Evolutionary conservation across 2,329 filamentous ascomycete species (phyloP), one percentile per base, ranked within the genome.

Genomic region (Aspergillus uvarum): DNA sequence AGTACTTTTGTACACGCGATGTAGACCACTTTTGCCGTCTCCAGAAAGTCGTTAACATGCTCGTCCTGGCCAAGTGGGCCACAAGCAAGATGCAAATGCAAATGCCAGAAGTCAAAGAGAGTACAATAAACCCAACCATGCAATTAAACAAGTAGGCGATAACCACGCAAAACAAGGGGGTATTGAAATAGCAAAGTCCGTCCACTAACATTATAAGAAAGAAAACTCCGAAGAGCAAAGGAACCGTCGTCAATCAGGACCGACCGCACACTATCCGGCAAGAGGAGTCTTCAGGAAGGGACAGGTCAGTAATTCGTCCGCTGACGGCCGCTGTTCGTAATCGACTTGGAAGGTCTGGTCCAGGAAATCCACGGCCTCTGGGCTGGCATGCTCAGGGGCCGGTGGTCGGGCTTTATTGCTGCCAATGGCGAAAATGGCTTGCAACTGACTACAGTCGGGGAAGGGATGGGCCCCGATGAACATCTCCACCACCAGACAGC

Each of bases 381-480:
- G 85, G 69, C 91, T 95, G 12, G 92, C 92, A 67, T 89, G 86
- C 12, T 96, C 91, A 0, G 95, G 95, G 58, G 96, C 90, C 16
- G 91, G 93, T 0, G 95, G 95, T 49, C 91, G 88, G 24, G 92
- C 92, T 75, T 91, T 90, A 66, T 89, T 88, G 65, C 90, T 92
- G 44, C 93, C 93, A 74, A 99, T 98, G 80, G 96, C 96, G 83
- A 99, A 99, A 72, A 99, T 97, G 61, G 95, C 95, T 75, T 99
- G 95, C 64, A 99, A 82, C 77, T 99, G 96, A 61, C 91, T 96
- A 81, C 92, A 96, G 78, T 96, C 94, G 0, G 95, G 95, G 83
- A 97, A 97, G 1, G 95, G 95, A 74, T 98, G 95, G 49, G 87
- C 90, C 58, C 95, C 95, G 12, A 95, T 98, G 83, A 98, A 96